These are phyloP conservation scores for Babesia microti DNA, from an alignment of 169 alveolate species.

Conservation along the genomic window DNA sequence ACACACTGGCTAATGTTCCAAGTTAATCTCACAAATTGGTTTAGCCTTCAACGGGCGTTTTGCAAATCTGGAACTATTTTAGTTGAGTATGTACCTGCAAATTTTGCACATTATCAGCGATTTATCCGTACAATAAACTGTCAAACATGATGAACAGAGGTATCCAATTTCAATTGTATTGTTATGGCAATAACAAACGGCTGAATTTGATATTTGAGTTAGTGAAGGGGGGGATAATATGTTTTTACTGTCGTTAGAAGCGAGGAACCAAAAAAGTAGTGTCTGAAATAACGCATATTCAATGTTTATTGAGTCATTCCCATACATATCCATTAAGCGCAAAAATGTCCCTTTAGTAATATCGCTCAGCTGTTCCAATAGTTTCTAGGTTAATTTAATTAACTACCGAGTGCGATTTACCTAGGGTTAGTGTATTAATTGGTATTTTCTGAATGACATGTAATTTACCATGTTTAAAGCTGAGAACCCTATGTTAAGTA, in stretches of 20 bases:
- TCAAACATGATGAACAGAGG: slow-evolving; percentile 73
- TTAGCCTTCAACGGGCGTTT: slow-evolving; percentile 22
- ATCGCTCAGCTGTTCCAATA: slow-evolving; percentile 41
- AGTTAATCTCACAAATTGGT: slow-evolving; percentile 31
- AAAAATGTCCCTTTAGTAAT: slow-evolving; percentile 41
- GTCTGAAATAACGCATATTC: slow-evolving; percentile 28
- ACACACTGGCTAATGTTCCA: no score
- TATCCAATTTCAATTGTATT: slow-evolving; percentile 66
- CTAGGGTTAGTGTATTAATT: slow-evolving; percentile 30
- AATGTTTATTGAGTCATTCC: slow-evolving; percentile 3
- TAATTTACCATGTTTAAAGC: slow-evolving; percentile 29
- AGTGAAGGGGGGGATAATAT: slow-evolving; percentile 59
- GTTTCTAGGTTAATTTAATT: slow-evolving; percentile 6
- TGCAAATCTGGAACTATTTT: slow-evolving; percentile 32
- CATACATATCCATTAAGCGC: slow-evolving; percentile 20
- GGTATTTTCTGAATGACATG: slow-evolving; percentile 12
- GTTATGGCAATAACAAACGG: slow-evolving; percentile 73
- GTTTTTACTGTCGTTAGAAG: slow-evolving; percentile 55
- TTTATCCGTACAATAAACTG: slow-evolving; percentile 46
- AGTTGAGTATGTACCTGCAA: slow-evolving; percentile 20
- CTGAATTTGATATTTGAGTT: slow-evolving; percentile 62
- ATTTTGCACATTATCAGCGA: slow-evolving; percentile 29
- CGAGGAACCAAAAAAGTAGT: slow-evolving; percentile 61
- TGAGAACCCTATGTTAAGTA: slow-evolving; percentile 40
- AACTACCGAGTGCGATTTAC: slow-evolving; percentile 3